phyloP scores from a whole-genome alignment of 108 stramenopile genomes.

The Stephanodiscus triporus region DNA sequence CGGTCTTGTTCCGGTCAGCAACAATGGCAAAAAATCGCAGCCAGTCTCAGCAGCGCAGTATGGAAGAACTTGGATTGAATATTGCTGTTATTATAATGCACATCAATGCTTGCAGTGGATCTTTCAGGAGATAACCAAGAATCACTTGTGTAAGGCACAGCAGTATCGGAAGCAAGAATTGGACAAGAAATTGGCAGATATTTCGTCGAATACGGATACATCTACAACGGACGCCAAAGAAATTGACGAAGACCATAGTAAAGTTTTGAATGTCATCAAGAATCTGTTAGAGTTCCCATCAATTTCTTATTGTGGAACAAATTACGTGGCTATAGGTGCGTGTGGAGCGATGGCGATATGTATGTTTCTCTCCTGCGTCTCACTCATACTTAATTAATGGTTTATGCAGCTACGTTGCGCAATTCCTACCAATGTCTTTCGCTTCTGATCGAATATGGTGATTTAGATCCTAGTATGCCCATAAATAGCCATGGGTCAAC shows the following conservation, averaged over 20 bases:
- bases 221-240: background rate
- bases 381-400: background rate
- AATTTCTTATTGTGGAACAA: constrained; percentile 25
- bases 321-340: constrained; percentile 41
- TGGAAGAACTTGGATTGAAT: constrained; percentile 47
- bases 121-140: constrained; percentile 27
- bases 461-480: constrained; percentile 33
- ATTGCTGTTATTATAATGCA: constrained; percentile 44
- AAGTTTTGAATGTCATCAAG: constrained; percentile 16
- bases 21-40: background rate
- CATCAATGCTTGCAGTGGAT: constrained; percentile 43
- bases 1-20: constrained; percentile 17
- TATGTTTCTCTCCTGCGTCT: background rate
- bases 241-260: background rate
- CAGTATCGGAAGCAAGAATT: background rate
- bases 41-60: background rate
- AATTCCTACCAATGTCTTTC: constrained; percentile 35
- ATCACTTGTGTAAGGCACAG: constrained; percentile 20
- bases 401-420: constrained; percentile 29
- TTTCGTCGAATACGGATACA: background rate
- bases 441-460: constrained; percentile 31
- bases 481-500: constrained; percentile 38
- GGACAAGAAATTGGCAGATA: background rate
- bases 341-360: background rate
- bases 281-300: constrained; percentile 38